A percentile compares a stretch with the other conserved stretches of the same genome.
Conservation (phyloP, 352 stramenopile species). For the Phytophthora palmivora region DNA sequence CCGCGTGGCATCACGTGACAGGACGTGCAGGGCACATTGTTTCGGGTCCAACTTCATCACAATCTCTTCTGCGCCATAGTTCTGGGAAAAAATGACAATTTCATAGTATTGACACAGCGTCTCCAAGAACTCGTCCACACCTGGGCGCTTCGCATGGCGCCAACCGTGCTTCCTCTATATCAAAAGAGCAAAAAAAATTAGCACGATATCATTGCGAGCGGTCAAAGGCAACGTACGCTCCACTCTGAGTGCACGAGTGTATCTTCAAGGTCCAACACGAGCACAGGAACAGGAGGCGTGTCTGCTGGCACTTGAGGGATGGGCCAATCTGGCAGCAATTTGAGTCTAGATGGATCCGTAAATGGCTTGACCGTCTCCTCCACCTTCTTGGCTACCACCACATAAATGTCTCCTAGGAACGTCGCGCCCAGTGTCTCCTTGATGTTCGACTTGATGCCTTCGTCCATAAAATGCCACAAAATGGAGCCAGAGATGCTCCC, state of each 20-base stretch:
- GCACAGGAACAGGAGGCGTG: conserved; percentile 79
- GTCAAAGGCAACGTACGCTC: conserved; percentile 68
- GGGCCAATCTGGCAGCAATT: conserved; percentile 88
- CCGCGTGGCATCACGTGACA: conserved; percentile 83
- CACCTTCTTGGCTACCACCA: conserved; percentile 61
- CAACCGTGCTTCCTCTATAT: conserved; percentile 85
- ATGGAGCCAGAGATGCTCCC: conserved; percentile 70
- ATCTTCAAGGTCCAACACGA: conserved; percentile 89
- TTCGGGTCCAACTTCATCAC: conserved; percentile 84
- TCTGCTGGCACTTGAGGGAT: conserved; percentile 81
- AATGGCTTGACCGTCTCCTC: conserved; percentile 78
- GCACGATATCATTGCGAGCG: conserved; percentile 3
- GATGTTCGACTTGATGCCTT: conserved; percentile 55
- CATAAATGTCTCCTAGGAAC: conserved; percentile 73
- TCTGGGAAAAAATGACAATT: conserved; percentile 90
- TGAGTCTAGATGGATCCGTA: conserved; percentile 81
- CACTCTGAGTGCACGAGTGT: conserved; percentile 90
- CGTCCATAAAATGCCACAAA: conserved; percentile 79
- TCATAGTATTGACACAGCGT: conserved; percentile 89
- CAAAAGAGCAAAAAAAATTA: conserved; percentile 4
- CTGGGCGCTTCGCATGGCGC: conserved; percentile 87
- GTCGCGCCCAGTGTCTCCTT: conserved; percentile 58
- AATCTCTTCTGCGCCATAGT: conserved; percentile 84
- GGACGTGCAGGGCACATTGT: conserved; percentile 81
- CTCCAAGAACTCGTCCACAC: conserved; percentile 89